Evolutionary conservation across 306 rosid species (phyloP).

Genomic region (Prunus persica): DNA sequence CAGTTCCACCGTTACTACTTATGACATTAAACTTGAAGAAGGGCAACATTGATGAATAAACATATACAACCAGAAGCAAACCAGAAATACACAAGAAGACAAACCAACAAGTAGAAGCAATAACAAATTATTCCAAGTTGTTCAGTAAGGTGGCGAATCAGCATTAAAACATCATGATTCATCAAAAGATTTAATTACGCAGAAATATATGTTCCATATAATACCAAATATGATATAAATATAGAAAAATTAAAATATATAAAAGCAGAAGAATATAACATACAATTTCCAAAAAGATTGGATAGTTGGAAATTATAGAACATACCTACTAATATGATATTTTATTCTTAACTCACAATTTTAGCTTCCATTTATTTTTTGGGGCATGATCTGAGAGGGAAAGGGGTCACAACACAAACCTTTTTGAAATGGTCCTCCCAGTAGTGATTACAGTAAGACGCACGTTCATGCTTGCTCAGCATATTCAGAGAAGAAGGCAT

Average conservation of each 20-base stretch:
- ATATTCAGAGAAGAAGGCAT: slow-evolving; percentile 91
- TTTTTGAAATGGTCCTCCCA: slow-evolving; percentile 93
- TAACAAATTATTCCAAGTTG: neutral
- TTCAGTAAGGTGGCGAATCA: neutral
- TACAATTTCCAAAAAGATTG: neutral
- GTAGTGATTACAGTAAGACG: slow-evolving; percentile 95
- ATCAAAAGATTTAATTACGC: neutral
- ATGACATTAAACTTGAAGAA: neutral
- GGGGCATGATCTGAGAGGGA: neutral
- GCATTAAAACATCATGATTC: neutral
- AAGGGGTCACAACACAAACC: slow-evolving; percentile 37
- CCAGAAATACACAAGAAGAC: neutral
- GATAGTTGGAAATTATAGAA: neutral
- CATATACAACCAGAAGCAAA: neutral
- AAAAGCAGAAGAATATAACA: neutral
- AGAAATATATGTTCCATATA: neutral
- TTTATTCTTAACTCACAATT: neutral
- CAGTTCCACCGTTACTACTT: neutral
- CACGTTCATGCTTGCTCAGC: slow-evolving; percentile 94
- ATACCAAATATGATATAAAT: neutral
- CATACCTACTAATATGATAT: neutral
- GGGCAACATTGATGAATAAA: neutral
- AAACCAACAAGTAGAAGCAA: slow-evolving; percentile 4
- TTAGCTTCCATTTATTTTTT: neutral
- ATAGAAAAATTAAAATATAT: neutral